phyloP scores from a whole-genome alignment of 805 yeast genomes.

The Candida dendrica region DNA sequence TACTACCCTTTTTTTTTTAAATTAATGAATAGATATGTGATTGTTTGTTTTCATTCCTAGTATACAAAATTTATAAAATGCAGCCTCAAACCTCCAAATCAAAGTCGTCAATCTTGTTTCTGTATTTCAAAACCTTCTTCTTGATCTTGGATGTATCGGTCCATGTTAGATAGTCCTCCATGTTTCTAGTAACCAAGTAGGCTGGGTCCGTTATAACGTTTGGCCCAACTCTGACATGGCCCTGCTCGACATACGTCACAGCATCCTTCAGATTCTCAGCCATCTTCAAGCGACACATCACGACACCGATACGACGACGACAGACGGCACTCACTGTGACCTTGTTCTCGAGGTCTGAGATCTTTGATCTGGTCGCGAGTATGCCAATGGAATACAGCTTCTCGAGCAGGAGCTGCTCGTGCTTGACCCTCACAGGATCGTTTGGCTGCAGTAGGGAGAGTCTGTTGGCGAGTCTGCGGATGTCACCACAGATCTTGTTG shows the following conservation, averaged over 20 bases:
- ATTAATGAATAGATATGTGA: background rate
- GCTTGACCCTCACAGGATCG: constrained; percentile 82
- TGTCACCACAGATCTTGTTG: constrained; percentile 86
- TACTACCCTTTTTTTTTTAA: background rate
- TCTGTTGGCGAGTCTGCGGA: constrained; percentile 80
- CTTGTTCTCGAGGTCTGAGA: constrained; percentile 86
- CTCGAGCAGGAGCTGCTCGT: constrained; percentile 81
- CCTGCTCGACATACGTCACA: constrained; percentile 88
- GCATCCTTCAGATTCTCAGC: constrained; percentile 86
- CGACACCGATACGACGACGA: constrained; percentile 86
- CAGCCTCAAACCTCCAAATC: constrained; percentile 25
- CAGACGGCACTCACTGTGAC: constrained; percentile 89
- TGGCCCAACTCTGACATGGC: constrained; percentile 97
- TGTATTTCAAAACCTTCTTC: constrained; percentile 78
- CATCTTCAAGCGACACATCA: constrained; percentile 92
- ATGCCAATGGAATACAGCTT: constrained; percentile 87
- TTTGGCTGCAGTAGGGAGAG: constrained; percentile 78
- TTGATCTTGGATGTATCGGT: constrained; percentile 93
- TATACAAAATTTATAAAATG: background rate
- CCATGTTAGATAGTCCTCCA: constrained; percentile 98
- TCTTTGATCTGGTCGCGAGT: constrained; percentile 79
- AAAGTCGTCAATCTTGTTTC: constrained; percentile 63
- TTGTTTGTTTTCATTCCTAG: background rate
- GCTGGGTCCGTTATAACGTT: constrained; percentile 95
- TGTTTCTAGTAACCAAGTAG: constrained; percentile 79